Evolutionary conservation across 805 yeast species (phyloP).

Genomic region (Kluyveromyces lactis): DNA sequence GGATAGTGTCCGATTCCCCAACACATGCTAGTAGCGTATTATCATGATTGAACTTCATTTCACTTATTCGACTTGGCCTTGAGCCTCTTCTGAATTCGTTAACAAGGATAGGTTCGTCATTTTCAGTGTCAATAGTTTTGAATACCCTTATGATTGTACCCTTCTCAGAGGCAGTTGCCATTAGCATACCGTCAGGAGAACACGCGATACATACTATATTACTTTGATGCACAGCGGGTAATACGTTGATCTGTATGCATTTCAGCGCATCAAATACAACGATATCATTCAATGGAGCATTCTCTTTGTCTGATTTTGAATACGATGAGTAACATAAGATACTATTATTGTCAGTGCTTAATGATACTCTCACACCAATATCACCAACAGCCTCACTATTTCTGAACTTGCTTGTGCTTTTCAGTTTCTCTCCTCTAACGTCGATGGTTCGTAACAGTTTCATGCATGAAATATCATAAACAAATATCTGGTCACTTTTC

Average conservation of each 20-base stretch:
- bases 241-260: slow-evolving; percentile 57
- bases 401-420: not conserved
- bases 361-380: slow-evolving; percentile 12
- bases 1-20: slow-evolving; percentile 83
- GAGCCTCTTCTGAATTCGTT: slow-evolving; percentile 66
- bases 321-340: slow-evolving; percentile 25
- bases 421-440: slow-evolving; percentile 18
- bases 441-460: slow-evolving; percentile 67
- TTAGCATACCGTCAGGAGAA: slow-evolving; percentile 47
- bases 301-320: slow-evolving; percentile 14
- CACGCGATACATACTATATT: slow-evolving; percentile 32
- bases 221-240: slow-evolving; percentile 26
- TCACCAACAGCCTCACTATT: too few relatives aligned
- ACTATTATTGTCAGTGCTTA: slow-evolving; percentile 26
- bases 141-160: slow-evolving; percentile 67
- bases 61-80: slow-evolving; percentile 63
- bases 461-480: slow-evolving; percentile 89
- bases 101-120: slow-evolving; percentile 12
- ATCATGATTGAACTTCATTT: slow-evolving; percentile 56
- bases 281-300: slow-evolving; percentile 37
- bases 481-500: slow-evolving; percentile 64
- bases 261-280: slow-evolving; percentile 71
- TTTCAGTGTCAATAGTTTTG: slow-evolving; percentile 42
- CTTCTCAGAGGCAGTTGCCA: slow-evolving; percentile 63
- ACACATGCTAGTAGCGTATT: slow-evolving; percentile 67